Evolutionary conservation across 1,139 yeast species (phyloP).

Genomic region (Saccharomyces uvarum): DNA sequence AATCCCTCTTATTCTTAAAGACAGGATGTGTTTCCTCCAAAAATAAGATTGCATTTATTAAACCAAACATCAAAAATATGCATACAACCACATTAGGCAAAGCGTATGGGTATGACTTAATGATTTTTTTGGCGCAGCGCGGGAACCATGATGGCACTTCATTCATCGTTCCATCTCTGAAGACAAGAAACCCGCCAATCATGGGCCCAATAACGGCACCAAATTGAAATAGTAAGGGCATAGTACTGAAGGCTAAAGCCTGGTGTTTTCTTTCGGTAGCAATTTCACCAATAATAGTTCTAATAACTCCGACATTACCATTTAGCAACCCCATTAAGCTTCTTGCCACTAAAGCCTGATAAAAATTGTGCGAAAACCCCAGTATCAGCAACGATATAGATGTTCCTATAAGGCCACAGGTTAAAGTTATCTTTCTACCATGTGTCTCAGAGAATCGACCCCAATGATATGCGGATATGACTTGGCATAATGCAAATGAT

Average conservation of each 20-base stretch:
- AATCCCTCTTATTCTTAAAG: slow-evolving; percentile 39
- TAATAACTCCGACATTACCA: slow-evolving; percentile 54
- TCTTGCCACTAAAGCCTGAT: slow-evolving; percentile 47
- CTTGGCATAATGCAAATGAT: slow-evolving; percentile 47
- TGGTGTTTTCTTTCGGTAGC: slow-evolving; percentile 51
- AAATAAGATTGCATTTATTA: slow-evolving; percentile 42
- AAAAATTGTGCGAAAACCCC: slow-evolving; percentile 46
- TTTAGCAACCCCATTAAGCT: slow-evolving; percentile 49
- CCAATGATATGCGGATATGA: slow-evolving; percentile 52
- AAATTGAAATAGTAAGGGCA: slow-evolving; percentile 53
- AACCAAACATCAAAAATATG: slow-evolving; percentile 35
- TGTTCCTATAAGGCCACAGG: slow-evolving; percentile 47
- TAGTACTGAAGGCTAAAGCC: slow-evolving; percentile 51
- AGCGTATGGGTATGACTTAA: slow-evolving; percentile 48
- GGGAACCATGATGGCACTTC: slow-evolving; percentile 12
- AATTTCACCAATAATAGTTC: slow-evolving; percentile 56
- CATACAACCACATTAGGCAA: slow-evolving; percentile 53
- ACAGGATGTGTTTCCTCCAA: slow-evolving; percentile 54
- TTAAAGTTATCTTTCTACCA: slow-evolving; percentile 53
- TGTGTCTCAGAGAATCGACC: slow-evolving; percentile 46
- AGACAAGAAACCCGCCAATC: slow-evolving; percentile 42
- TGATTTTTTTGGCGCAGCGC: slow-evolving; percentile 26
- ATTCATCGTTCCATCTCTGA: slow-evolving; percentile 29
- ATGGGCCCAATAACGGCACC: slow-evolving; percentile 55
- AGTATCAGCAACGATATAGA: slow-evolving; percentile 41